phyloP scores from a whole-genome alignment of 306 rosid genomes.

The Pyrus bretschneideri region DNA sequence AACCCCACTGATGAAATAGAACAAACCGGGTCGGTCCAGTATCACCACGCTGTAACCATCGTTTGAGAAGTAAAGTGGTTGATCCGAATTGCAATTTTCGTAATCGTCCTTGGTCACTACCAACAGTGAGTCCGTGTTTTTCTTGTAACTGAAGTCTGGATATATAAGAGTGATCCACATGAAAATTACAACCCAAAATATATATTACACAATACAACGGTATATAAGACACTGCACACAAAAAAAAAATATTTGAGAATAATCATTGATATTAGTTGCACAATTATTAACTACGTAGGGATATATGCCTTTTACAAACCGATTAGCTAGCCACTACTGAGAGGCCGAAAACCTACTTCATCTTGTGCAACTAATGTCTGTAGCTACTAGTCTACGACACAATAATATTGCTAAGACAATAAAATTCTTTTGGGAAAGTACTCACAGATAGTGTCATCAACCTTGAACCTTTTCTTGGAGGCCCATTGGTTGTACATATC shows the following conservation, averaged over 20 bases:
- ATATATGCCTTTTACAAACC: too few species aligned
- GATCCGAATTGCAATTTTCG: conserved; percentile 39
- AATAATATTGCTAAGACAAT: too few species aligned
- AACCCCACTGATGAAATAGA: conserved; percentile 84
- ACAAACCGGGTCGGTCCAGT: conserved; percentile 48
- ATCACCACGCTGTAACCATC: conserved; percentile 39
- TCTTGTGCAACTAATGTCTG: too few species aligned
- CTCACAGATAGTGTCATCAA: conserved; percentile 65
- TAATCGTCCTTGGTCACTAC: conserved; percentile 63
- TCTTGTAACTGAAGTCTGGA: conserved; percentile 54
- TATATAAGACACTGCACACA: neutral
- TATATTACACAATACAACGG: neutral
- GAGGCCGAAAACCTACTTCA: too few species aligned
- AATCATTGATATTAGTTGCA: too few species aligned
- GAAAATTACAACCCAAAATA: neutral
- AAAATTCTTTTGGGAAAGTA: neutral
- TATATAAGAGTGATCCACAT: neutral
- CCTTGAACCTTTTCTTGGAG: conserved; percentile 55
- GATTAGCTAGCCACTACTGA: too few species aligned
- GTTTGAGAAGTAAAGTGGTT: conserved; percentile 50
- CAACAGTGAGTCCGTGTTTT: conserved; percentile 50
- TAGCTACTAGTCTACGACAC: neutral
- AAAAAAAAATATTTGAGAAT: too few species aligned
- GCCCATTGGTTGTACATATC: conserved; percentile 63
- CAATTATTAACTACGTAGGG: too few species aligned